Percentiles rank a stretch among this genome's conserved stretches.
Evolutionary conservation across 306 rosid genomes (phyloP).

Genomic region (Castanea mollissima): DNA sequence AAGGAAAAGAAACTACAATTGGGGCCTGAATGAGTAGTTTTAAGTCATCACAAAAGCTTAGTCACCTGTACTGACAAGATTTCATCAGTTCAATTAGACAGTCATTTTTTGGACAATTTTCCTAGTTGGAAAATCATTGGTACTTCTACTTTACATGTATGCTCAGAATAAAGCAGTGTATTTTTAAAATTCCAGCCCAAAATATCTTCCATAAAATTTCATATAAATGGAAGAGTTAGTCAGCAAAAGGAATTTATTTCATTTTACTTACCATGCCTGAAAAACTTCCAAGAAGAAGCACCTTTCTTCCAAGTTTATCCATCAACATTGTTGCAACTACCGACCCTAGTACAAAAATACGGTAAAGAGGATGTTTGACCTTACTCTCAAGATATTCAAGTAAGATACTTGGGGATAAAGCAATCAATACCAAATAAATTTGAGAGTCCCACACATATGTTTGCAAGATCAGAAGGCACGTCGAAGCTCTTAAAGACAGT

Average conservation of each 20-base stretch:
- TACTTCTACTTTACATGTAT: not conserved
- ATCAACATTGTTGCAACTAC: conserved; percentile 66
- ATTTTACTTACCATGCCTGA: conserved; percentile 69
- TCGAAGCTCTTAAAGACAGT: conserved; percentile 72
- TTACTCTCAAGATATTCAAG: conserved; percentile 7
- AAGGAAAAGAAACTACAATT: not conserved
- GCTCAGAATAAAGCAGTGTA: not conserved
- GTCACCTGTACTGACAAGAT: not conserved
- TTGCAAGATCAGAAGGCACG: conserved; percentile 67
- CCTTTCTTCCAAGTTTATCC: conserved; percentile 90
- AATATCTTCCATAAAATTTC: conserved; percentile 7
- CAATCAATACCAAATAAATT: conserved; percentile 58
- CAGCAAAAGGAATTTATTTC: conserved; percentile 15
- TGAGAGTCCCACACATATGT: conserved; percentile 62
- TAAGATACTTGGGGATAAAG: conserved; percentile 11
- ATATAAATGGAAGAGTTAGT: conserved; percentile 1
- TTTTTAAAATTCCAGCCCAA: not conserved
- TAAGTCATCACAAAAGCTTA: not conserved
- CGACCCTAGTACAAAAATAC: conserved; percentile 51
- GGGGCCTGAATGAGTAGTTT: not conserved
- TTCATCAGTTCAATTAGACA: not conserved
- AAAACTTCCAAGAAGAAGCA: conserved; percentile 79
- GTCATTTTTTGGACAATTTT: not conserved
- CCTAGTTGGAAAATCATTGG: not conserved
- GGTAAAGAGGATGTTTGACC: conserved; percentile 21